Conservation (phyloP, 2,329 filamentous ascomycete species). For the Colletotrichum noveboracense region DNA sequence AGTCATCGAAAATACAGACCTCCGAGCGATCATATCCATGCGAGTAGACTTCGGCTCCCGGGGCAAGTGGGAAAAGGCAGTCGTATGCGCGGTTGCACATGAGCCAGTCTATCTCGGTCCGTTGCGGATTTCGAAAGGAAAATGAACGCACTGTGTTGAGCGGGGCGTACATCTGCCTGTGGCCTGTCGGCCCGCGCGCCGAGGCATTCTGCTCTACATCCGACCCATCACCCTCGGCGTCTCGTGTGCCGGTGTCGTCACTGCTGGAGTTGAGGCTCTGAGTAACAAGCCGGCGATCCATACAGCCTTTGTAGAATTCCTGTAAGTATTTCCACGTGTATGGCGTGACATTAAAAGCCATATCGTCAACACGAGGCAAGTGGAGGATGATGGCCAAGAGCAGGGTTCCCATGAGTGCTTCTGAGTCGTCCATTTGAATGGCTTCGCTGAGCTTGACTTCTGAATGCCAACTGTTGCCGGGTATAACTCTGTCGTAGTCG, state of each 20-base stretch:
- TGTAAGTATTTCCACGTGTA: neutral
- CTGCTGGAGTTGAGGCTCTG: neutral
- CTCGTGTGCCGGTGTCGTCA: neutral
- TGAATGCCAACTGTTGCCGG: neutral
- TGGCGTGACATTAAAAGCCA: neutral
- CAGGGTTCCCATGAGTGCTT: neutral
- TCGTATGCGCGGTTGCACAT: neutral
- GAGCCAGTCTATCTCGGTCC: neutral
- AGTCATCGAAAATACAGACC: neutral
- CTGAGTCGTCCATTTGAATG: neutral
- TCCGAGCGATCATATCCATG: neutral
- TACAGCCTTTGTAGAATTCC: neutral
- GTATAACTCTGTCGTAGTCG: neutral
- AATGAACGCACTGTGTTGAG: neutral
- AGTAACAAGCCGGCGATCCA: neutral
- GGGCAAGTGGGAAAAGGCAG: neutral
- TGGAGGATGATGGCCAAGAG: neutral
- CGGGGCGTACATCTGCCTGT: neutral
- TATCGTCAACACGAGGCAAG: neutral
- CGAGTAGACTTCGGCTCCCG: neutral
- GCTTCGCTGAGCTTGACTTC: neutral
- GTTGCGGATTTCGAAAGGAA: neutral
- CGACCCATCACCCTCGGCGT: accelerated
- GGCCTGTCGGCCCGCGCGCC: neutral
- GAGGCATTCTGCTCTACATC: neutral